Evolutionary conservation across 2,329 filamentous ascomycete species (phyloP).

Genomic region (Sarocladiaceae sp.): DNA sequence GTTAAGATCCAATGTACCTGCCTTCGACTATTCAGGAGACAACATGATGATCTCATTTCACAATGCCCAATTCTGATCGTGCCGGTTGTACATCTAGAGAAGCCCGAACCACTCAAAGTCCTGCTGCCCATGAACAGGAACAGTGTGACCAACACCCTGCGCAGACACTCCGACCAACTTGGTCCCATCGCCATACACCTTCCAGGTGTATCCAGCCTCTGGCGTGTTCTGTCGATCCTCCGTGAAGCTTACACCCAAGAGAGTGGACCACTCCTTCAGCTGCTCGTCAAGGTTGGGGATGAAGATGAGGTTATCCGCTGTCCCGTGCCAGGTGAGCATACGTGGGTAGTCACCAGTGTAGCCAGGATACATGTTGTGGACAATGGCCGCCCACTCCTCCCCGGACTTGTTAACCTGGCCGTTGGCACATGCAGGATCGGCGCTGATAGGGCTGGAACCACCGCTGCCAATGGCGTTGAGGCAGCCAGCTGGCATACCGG

Average conservation of each 20-base stretch:
- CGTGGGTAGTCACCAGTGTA: conserved; percentile 46
- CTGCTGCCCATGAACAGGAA: conserved; percentile 9
- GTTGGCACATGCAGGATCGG: conserved; percentile 45
- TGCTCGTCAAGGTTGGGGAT: conserved; percentile 12
- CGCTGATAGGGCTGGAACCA: conserved; percentile 14
- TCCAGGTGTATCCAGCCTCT: conserved; percentile 11
- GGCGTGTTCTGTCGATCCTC: conserved; percentile 9
- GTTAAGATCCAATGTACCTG: neutral
- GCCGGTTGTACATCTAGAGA: neutral
- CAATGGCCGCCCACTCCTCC: conserved; percentile 44
- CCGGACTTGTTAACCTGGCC: conserved; percentile 38
- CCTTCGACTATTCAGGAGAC: too few species aligned
- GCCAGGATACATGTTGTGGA: conserved; percentile 40
- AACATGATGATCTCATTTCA: too few species aligned
- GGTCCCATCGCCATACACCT: conserved; percentile 13
- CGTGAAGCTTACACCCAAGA: conserved; percentile 8
- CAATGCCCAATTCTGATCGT: too few species aligned
- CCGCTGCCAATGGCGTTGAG: conserved; percentile 25
- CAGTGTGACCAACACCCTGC: conserved; percentile 12
- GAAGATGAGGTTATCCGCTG: conserved; percentile 30
- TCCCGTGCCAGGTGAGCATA: conserved; percentile 56
- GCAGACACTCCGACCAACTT: conserved; percentile 11
- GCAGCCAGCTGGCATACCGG: conserved; percentile 40
- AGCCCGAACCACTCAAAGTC: conserved; percentile 13
- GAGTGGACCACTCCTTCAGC: conserved; percentile 12